Conservation (phyloP, 441 rosid species). For the Gossypium schwendimanii region DNA sequence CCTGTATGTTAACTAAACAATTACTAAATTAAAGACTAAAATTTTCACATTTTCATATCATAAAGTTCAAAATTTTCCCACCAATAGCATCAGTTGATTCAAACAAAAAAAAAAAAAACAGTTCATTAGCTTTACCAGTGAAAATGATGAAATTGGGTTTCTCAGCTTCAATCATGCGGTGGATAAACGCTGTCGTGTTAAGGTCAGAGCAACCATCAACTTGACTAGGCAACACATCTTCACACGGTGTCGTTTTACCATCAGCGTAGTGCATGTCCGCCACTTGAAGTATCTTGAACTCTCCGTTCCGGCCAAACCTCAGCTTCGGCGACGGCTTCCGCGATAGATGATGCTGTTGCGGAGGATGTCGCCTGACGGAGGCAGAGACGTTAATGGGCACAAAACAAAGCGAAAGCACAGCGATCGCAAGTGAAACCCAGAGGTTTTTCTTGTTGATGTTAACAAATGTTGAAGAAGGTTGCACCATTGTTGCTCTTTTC, state of each 20-base stretch:
- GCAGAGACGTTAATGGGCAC: conserved; percentile 12
- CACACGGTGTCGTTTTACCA: conserved; percentile 49
- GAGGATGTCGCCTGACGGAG: conserved; percentile 6
- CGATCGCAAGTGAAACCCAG: conserved; percentile 9
- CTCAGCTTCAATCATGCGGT: conserved; percentile 65
- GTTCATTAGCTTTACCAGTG: conserved; percentile 40
- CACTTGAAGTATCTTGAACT: conserved; percentile 73
- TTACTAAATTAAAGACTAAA: background rate
- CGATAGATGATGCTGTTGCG: background rate
- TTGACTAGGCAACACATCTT: conserved; percentile 47
- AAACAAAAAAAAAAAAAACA: background rate
- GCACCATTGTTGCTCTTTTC: background rate
- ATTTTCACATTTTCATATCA: background rate
- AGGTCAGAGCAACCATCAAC: conserved; percentile 59
- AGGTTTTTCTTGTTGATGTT: background rate
- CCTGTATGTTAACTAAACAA: background rate
- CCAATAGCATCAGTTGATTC: background rate
- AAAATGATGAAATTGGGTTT: conserved; percentile 71
- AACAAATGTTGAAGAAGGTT: background rate
- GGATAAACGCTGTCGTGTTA: conserved; percentile 65
- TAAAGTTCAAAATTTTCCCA: background rate
- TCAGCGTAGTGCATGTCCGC: conserved; percentile 79
- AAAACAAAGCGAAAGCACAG: conserved; percentile 10
- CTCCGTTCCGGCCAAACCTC: conserved; percentile 45
- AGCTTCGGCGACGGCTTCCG: conserved; percentile 30